Base-by-base conservation (phyloP, 805 yeast species). In the Phaffomyces thermotolerans region DNA sequence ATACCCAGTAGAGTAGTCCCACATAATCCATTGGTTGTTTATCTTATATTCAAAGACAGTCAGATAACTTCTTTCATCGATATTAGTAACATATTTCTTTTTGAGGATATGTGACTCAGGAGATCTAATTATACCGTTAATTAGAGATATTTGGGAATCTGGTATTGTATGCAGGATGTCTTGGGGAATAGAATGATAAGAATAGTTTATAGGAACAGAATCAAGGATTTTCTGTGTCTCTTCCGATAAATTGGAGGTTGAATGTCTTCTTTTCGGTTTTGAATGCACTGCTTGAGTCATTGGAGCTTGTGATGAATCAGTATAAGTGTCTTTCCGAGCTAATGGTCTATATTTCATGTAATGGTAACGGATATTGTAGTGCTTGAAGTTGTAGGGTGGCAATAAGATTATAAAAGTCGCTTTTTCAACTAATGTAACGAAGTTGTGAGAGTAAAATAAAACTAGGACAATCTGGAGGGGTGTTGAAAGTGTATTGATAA, bases 1-100 rank as follows among this genome's bases (percentile, higher is more conserved):
- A 58, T 80, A 81, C 0, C 96, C 95, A 3, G 93, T 79, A 51
- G 73, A 75, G 57, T 82, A 80, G 60, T 84, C 93, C 96, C 96
- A 88, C 18, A 41, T 46, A 4, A 44, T 44, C 50, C 88, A 77
- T 53, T 84, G 83, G 46, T 72, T 77, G 52, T 81, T 80, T 45
- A 85, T 60, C 55, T 67, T 70, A 64, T 80, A 86, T 62, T 86
- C 93, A 56, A 69, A 84, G 6, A 84, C 93, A 1, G 86, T 77
- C 33, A 82, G 62, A 57, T 67, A 81, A 58, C 76, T 75, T 46
- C 93, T 71, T n/a, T 79, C 79, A 56, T 82, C 88, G 31, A 83
- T 81, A 6, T 81, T 71, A 3, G 93, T 84, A 10, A 86, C 80
- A 57, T 85, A 85, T 52, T 78, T 78, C 53, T 75, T 72, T 44